These are phyloP conservation scores for Cyberlindnera maclurae DNA, from an alignment of 805 yeast genomes.

Conservation along the genomic window DNA sequence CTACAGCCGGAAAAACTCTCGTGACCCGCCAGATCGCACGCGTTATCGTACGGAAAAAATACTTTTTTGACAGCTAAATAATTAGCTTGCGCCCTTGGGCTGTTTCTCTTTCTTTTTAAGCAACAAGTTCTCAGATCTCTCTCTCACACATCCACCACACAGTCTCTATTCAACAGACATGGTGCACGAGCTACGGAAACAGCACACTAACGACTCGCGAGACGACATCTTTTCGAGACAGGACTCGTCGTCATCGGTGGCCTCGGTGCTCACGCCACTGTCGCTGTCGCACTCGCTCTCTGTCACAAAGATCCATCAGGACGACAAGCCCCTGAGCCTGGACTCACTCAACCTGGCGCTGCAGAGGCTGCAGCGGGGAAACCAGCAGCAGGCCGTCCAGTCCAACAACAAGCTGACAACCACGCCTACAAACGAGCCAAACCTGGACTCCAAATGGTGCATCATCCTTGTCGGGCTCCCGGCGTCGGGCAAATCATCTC, in stretches of 20 bases:
- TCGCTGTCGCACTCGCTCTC: slow-evolving; percentile 12
- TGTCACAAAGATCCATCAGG: slow-evolving; percentile 16
- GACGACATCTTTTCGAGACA: slow-evolving; percentile 21
- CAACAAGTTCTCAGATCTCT: too few species aligned
- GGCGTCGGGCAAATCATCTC: slow-evolving; percentile 70
- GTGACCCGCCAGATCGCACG: too few species aligned
- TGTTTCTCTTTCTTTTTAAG: too few species aligned
- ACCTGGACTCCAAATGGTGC: slow-evolving; percentile 40
- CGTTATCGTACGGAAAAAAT: too few species aligned
- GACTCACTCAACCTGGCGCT: slow-evolving; percentile 16
- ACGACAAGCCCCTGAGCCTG: slow-evolving; percentile 1
- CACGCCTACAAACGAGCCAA: slow-evolving; percentile 22
- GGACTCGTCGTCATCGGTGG: slow-evolving; percentile 18
- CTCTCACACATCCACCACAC: too few species aligned
- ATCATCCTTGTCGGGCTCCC: slow-evolving; percentile 72
- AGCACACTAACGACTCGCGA: background rate
- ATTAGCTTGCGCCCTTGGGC: too few species aligned
- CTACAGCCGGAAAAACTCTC: too few species aligned
- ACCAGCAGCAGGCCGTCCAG: slow-evolving; percentile 14
- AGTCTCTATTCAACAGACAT: too few species aligned
- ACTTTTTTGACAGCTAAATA: too few species aligned
- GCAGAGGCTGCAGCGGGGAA: background rate
- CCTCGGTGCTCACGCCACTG: slow-evolving; percentile 7
- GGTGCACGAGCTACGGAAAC: too few species aligned
- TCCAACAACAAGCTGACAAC: slow-evolving; percentile 20